Evolutionary conservation across 139 green algal genomes (phyloP).

Genomic region (Dunaliella sp.): DNA sequence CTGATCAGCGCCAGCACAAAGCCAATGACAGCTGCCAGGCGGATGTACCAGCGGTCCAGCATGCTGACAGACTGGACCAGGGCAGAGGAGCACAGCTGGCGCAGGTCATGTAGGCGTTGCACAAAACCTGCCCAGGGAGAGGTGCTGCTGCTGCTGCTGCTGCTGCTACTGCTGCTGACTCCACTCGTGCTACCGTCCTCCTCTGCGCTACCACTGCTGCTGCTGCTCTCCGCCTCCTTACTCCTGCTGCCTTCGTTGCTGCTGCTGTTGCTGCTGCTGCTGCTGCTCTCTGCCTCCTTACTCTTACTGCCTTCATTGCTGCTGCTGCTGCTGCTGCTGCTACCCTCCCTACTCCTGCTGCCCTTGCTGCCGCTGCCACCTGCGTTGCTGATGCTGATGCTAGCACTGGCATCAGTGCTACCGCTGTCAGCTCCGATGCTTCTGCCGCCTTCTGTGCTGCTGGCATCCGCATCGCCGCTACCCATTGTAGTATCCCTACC

Average conservation of each 20-base stretch:
- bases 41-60: slow-evolving; percentile 6
- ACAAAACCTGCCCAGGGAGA: neutral
- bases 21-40: slow-evolving; percentile 2
- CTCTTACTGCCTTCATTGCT: neutral
- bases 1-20: slow-evolving; percentile 32
- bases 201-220: neutral
- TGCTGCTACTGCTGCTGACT: slow-evolving; percentile 1
- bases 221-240: no score
- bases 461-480: no score
- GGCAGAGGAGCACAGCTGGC: neutral
- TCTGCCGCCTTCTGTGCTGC: no score
- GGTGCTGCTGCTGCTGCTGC: slow-evolving; percentile 4
- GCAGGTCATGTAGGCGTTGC: slow-evolving; percentile 9
- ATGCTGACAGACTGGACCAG: slow-evolving; percentile 14
- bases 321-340: neutral
- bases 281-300: neutral
- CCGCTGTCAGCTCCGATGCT: no score
- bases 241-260: neutral
- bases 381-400: neutral
- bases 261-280: neutral
- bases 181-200: neutral
- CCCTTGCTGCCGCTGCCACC: neutral
- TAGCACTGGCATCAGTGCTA: neutral
- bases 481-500: no score
- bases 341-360: neutral